These are phyloP conservation scores for Asterella californica DNA, from an alignment of 225 moss, liverwort and hornwort genomes.

Conservation along the genomic window DNA sequence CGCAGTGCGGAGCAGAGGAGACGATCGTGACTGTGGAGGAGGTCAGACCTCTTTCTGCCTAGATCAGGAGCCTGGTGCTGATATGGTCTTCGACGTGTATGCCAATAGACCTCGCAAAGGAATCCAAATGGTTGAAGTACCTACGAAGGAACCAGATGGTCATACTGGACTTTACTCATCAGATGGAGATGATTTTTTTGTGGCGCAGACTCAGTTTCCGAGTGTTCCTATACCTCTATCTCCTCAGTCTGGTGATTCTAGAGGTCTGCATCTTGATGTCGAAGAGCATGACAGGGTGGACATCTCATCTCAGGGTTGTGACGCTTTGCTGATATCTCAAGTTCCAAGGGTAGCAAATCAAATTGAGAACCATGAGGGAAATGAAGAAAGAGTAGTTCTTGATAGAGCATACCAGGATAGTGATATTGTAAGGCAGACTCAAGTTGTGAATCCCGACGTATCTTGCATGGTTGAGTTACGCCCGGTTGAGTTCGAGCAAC, in stretches of 20 bases:
- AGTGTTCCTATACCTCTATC: not conserved
- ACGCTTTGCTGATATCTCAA: not conserved
- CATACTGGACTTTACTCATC: not conserved
- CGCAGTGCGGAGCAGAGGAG: conserved; percentile 36
- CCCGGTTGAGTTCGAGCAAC: not conserved
- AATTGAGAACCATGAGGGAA: not conserved
- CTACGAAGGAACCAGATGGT: not conserved
- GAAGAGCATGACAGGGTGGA: not conserved
- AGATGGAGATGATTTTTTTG: conserved; percentile 1
- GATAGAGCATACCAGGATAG: not conserved
- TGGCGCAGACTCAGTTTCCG: conserved; percentile 8
- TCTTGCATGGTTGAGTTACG: conserved; percentile 3
- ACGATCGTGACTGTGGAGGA: conserved; percentile 93
- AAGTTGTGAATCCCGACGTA: conserved; percentile 14
- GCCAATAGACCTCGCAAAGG: not conserved
- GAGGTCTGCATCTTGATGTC: not conserved
- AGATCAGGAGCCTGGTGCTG: conserved; percentile 14
- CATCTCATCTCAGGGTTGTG: not conserved
- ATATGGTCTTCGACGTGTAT: not conserved
- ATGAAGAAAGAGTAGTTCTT: not conserved
- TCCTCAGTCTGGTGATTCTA: not conserved
- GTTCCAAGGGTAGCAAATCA: not conserved
- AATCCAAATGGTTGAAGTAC: not conserved
- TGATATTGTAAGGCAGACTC: not conserved
- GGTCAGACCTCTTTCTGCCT: conserved; percentile 28